A percentile compares a stretch with the other conserved stretches of the same genome.
Evolutionary conservation across 768 basidiomycete species (phyloP).

Genomic region (Pholiota conissans): DNA sequence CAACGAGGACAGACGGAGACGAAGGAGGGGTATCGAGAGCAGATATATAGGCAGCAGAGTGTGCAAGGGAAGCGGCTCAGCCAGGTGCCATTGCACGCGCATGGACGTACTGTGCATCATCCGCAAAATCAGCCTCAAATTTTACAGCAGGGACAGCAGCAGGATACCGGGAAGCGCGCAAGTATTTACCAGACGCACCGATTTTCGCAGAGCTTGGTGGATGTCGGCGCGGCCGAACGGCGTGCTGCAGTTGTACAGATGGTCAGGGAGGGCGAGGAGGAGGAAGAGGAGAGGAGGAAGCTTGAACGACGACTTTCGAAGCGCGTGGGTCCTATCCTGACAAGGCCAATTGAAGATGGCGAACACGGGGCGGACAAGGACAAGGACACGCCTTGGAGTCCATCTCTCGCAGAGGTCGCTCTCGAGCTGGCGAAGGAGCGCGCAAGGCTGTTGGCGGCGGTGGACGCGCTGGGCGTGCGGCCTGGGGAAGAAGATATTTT

Average conservation of each 20-base stretch:
- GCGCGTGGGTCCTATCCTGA: no score
- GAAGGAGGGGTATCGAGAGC: background rate
- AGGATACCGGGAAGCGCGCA: background rate
- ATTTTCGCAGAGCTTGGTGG: constrained; percentile 7
- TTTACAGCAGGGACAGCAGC: background rate
- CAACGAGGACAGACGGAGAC: background rate
- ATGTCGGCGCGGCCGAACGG: constrained; percentile 4
- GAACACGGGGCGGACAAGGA: no score
- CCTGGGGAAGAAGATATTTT: background rate
- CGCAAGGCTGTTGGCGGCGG: background rate
- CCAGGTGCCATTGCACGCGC: no score
- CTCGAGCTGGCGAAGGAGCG: background rate
- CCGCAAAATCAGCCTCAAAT: no score
- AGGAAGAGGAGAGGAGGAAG: constrained; percentile 10
- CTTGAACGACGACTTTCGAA: background rate
- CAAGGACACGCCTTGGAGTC: background rate
- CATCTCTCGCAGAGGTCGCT: constrained; percentile 4
- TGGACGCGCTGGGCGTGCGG: background rate
- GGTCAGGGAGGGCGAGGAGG: constrained; percentile 11
- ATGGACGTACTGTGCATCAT: no score
- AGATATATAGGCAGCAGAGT: background rate
- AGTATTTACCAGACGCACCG: constrained; percentile 10
- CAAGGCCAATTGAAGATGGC: background rate
- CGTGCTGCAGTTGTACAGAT: constrained; percentile 3
- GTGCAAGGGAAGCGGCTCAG: no score